Base-by-base conservation (phyloP, 495 filamentous ascomycete genomes). In the Terfezia boudieri region DNA sequence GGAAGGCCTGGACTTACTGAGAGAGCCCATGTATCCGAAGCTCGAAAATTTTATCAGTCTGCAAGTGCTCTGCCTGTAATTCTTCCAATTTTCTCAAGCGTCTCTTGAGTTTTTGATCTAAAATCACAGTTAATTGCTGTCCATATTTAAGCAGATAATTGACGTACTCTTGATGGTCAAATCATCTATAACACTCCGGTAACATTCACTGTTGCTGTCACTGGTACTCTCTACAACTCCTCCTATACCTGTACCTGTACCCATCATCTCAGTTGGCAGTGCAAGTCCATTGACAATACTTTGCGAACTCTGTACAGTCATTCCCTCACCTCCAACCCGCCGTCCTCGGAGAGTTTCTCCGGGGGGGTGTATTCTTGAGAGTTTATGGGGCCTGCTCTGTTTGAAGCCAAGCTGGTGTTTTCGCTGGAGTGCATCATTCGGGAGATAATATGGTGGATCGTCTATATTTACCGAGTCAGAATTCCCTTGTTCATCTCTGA, bases 11-110 rank as follows among this genome's bases (percentile, higher is more conserved):
- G 50, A 23, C 36, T 48, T 57, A 57, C 56, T 66, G 64, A 8
- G 80, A 71, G 37, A 89, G 66, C 3, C 76, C 77, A 61, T 87
- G 81, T 36, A 86, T 70, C 58, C 80, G 75, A 50, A 89, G 74
- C 62, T 88, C 84, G 58, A 88, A 85, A 3, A 88, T 67, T 58
- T 80, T 83, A 16, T 88, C 83, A 35, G 67, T 71, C 2, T 66
- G 64, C 53, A 84, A 65, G 56, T 76, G 72, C 36, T 74, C 68
- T 36, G 76, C 74, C 11, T 81, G 74, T 55, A 76, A 62, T 50
- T 73, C 76, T 62, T 81, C 79, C 57, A 82, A 81, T 53, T 77
- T 76, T 60, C 71, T 77, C 55, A 89, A 57, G 59, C 76, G 79
- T 58, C 76, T 74, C 66, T 79, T 84, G 52, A 88, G 64, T 56